These are phyloP conservation scores for Massariosphaeria phaeospora DNA, from an alignment of 495 filamentous ascomycete species.

Conservation along the genomic window DNA sequence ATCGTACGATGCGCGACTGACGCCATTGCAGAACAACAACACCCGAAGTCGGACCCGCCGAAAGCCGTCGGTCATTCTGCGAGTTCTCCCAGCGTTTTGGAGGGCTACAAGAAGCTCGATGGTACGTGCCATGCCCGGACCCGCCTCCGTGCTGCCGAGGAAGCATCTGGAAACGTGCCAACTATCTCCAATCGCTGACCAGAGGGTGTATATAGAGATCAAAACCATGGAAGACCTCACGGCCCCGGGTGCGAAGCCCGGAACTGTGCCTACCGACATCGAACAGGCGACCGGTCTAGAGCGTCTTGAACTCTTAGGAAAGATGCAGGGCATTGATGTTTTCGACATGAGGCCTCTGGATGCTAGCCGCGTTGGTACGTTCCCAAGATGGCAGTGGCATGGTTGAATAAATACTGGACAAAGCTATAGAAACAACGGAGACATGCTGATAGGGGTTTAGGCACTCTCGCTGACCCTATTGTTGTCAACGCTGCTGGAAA, in stretches of 20 bases:
- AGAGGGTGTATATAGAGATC: slow-evolving; percentile 59
- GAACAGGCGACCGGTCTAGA: slow-evolving; percentile 95
- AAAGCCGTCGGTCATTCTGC: too few relatives aligned
- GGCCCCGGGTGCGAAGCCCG: slow-evolving; percentile 70
- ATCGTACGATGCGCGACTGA: slow-evolving; percentile 29
- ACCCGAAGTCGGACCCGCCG: slow-evolving; percentile 21
- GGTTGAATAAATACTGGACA: background rate
- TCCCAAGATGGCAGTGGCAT: background rate
- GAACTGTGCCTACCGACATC: slow-evolving; percentile 85
- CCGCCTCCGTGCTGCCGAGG: background rate
- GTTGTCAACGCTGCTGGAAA: slow-evolving; percentile 82
- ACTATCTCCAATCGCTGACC: slow-evolving; percentile 1
- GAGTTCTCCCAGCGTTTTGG: slow-evolving; percentile 20
- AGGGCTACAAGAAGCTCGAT: slow-evolving; percentile 38
- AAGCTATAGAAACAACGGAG: background rate
- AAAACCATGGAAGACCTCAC: slow-evolving; percentile 74
- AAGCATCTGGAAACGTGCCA: background rate
- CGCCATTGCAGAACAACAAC: slow-evolving; percentile 18
- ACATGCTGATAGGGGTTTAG: slow-evolving; percentile 43
- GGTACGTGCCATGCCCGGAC: slow-evolving; percentile 26
- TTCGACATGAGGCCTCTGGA: slow-evolving; percentile 98
- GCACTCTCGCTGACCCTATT: slow-evolving; percentile 87
- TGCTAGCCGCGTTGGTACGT: slow-evolving; percentile 74
- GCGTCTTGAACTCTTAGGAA: slow-evolving; percentile 96
- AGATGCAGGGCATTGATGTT: slow-evolving; percentile 97